Conservation (phyloP, 306 rosid genomes). For the Castanopsis chinensis region DNA sequence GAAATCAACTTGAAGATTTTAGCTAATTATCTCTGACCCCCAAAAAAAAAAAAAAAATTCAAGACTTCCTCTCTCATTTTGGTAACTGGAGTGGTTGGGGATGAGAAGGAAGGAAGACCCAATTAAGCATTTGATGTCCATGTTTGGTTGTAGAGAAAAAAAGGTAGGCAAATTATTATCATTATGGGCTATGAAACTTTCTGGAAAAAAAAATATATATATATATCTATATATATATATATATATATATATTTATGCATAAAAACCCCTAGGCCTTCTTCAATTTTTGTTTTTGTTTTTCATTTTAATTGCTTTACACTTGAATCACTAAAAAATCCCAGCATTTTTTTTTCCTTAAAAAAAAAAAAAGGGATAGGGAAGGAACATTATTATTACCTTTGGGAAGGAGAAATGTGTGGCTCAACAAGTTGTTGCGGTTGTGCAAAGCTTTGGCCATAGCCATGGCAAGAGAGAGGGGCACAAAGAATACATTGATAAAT, state of each 20-base stretch:
- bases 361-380: background rate
- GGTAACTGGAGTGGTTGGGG: too few species aligned
- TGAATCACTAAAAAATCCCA: background rate
- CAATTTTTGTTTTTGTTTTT: background rate
- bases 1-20: background rate
- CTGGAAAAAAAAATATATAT: background rate
- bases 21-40: background rate
- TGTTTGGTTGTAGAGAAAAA: background rate
- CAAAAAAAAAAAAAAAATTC: too few species aligned
- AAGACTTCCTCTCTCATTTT: too few species aligned
- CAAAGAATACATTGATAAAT: too few species aligned
- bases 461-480: background rate
- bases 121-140: background rate
- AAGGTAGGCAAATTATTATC: background rate
- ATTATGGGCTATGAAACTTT: background rate
- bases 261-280: background rate
- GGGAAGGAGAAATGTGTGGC: background rate
- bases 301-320: background rate
- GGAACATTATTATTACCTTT: background rate
- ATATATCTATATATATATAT: too few species aligned
- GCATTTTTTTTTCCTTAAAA: background rate
- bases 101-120: background rate
- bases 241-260: too few species aligned
- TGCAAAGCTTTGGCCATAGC: background rate
- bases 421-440: background rate